Evolutionary conservation across 139 green algal genomes (phyloP).

Genomic region (Asterochloris sp.): DNA sequence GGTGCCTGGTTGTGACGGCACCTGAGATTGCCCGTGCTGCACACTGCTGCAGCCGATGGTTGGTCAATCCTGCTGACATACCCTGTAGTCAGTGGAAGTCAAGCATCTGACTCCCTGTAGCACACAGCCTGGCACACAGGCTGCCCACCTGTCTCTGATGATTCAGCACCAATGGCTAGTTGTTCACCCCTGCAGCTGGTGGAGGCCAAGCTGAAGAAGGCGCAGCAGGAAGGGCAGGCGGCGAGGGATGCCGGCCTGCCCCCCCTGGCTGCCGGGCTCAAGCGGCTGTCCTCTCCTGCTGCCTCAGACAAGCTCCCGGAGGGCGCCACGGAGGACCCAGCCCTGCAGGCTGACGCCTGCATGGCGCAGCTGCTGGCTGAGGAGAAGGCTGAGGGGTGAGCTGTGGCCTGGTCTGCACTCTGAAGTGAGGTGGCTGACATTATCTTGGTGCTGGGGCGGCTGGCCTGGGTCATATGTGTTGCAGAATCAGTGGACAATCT

Average conservation of each 20-base stretch:
- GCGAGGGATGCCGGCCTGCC: conserved; percentile 22
- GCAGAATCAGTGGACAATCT: no score
- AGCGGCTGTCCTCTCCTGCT: no score
- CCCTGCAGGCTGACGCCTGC: conserved; percentile 40
- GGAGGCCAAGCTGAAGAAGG: conserved; percentile 57
- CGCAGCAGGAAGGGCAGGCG: conserved; percentile 37
- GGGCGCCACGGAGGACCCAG: conserved; percentile 4
- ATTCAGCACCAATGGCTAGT: no score
- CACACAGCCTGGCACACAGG: neutral
- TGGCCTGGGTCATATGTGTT: no score
- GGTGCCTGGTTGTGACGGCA: no score
- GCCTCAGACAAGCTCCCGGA: neutral
- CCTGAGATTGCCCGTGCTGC: no score
- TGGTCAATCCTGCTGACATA: no score
- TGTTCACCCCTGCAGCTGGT: conserved; percentile 36
- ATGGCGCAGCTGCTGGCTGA: conserved; percentile 50
- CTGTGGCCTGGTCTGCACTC: no score
- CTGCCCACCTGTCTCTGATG: neutral
- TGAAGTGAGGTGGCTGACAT: no score
- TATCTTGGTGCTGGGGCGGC: no score
- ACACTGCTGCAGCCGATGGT: no score
- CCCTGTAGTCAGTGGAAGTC: no score
- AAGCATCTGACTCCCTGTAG: neutral
- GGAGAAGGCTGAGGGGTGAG: neutral
- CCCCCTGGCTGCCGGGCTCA: neutral